Conservation (phyloP, 768 basidiomycete species). For the Gloeostereum incarnatum region DNA sequence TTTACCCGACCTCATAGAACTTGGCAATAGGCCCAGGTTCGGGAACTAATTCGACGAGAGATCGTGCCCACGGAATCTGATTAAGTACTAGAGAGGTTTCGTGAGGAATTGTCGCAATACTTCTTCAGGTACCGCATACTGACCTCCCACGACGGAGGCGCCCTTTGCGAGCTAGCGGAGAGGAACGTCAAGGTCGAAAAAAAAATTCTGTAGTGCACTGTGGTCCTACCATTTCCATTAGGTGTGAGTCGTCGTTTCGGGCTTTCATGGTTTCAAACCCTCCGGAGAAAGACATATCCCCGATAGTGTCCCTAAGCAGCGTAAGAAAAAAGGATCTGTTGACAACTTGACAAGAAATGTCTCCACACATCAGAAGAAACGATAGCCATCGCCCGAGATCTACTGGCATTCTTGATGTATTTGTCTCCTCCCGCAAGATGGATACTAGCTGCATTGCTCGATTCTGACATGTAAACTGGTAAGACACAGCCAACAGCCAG, state of each 20-base stretch:
- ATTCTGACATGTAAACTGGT: too few species aligned
- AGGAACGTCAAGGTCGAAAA: background rate
- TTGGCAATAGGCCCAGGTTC: slow-evolving; percentile 1
- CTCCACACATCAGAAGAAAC: slow-evolving; percentile 7
- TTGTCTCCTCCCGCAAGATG: too few species aligned
- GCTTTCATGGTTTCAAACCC: slow-evolving; percentile 7
- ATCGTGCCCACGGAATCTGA: slow-evolving; percentile 6
- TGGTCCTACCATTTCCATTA: slow-evolving; percentile 3
- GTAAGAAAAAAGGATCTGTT: background rate
- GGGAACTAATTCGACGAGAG: slow-evolving; percentile 1
- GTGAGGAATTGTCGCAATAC: background rate
- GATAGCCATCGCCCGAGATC: slow-evolving; percentile 6
- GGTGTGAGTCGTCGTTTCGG: slow-evolving; percentile 3
- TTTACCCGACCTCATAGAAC: background rate
- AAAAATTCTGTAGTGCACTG: background rate
- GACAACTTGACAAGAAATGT: too few species aligned
- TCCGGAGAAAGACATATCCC: slow-evolving; percentile 7
- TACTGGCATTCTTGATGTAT: too few species aligned
- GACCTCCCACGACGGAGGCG: slow-evolving; percentile 1
- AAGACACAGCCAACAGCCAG: too few species aligned
- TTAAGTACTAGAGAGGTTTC: slow-evolving; percentile 2
- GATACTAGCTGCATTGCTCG: too few species aligned
- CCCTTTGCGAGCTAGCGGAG: slow-evolving; percentile 1
- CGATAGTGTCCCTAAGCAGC: slow-evolving; percentile 4
- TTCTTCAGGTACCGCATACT: background rate